phyloP scores from a whole-genome alignment of 208 protist genomes.

The Endotrypanum monterogeii region DNA sequence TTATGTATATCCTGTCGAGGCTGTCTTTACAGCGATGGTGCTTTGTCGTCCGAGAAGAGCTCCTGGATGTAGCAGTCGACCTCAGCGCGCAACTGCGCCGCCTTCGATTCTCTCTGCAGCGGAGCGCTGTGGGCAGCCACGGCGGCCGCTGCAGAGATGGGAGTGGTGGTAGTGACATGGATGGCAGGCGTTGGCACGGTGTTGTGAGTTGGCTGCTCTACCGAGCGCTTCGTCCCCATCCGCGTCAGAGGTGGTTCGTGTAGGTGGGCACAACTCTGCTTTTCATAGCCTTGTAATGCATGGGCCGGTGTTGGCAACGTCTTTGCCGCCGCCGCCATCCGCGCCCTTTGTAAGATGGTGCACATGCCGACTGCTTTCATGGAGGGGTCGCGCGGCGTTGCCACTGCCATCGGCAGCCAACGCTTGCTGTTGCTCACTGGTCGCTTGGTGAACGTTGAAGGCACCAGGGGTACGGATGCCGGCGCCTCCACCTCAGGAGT shows the following conservation, averaged over 20 bases:
- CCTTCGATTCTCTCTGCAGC: not conserved
- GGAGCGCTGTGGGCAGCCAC: not conserved
- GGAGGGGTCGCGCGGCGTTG: constrained; percentile 6
- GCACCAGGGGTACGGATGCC: too few relatives aligned
- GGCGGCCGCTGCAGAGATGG: not conserved
- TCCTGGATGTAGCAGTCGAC: constrained; percentile 24
- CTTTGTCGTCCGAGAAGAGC: constrained; percentile 22
- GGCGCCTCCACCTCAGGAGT: not conserved
- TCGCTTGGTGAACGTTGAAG: not conserved
- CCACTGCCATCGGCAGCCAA: constrained; percentile 7
- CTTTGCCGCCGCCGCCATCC: not conserved
- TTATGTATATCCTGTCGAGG: too few relatives aligned
- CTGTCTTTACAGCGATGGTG: not conserved
- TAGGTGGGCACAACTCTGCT: not conserved
- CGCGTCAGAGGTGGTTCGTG: too few relatives aligned
- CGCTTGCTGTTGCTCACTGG: not conserved
- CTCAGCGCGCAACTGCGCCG: constrained; percentile 7
- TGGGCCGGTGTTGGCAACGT: not conserved
- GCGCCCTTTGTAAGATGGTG: constrained; percentile 6
- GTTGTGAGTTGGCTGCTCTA: not conserved
- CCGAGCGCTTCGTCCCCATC: not conserved
- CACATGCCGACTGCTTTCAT: not conserved
- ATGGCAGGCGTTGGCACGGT: not conserved
- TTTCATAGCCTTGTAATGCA: not conserved
- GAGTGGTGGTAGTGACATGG: not conserved